Evolutionary conservation across 2,329 filamentous ascomycete species (phyloP), one percentile per base, ranked within the genome.

Genomic region (Chaetothyriales sp.): DNA sequence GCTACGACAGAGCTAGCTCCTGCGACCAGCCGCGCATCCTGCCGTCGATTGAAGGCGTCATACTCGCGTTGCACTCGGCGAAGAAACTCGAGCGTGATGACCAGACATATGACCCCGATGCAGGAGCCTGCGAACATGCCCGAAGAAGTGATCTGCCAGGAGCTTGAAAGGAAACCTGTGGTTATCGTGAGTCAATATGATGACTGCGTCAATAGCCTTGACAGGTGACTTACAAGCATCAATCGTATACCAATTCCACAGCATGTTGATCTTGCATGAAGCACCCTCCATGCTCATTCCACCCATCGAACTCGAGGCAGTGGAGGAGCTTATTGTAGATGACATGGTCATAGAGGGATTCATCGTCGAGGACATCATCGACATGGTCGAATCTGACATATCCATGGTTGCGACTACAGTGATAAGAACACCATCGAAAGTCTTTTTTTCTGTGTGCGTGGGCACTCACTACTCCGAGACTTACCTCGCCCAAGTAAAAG

Each of bases 91-190:
- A 92, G 81, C 5, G 69, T 62, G 49, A 90, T 75, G 59, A 85
- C 83, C 50, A 94, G 79, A n/a, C 83, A 70, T 55, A 88, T 73
- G 37, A 88, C 81, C 54, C 84, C 86, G 62, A 94, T 82, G 69
- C 86, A 92, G 49, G 82, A 85, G 19, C 83, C 86, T 47, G 83
- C 86, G 64, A 94, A 90, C 76, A 83, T 83, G 65, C 77, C 81
- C 2, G 67, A 69, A 20, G 81, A 83, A 15, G 71, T 81, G 65
- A 90, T 77, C 62, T 81, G 81, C 86, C 86, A 92, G 19, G 75
- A 73, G 6, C 65, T 60, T 20, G 83, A 70, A 62, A 92, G 76
- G 74, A 92, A 90, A 68, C 81, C 69, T 72, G 43, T n/a, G 47
- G 48, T 47, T 20, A 22, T 8, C 8, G 43, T 5, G 13, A 10